Percentiles rank a stretch among this genome's conserved stretches.
Conservation (phyloP, 2,329 filamentous ascomycete species). For the Colletotrichum musae region DNA sequence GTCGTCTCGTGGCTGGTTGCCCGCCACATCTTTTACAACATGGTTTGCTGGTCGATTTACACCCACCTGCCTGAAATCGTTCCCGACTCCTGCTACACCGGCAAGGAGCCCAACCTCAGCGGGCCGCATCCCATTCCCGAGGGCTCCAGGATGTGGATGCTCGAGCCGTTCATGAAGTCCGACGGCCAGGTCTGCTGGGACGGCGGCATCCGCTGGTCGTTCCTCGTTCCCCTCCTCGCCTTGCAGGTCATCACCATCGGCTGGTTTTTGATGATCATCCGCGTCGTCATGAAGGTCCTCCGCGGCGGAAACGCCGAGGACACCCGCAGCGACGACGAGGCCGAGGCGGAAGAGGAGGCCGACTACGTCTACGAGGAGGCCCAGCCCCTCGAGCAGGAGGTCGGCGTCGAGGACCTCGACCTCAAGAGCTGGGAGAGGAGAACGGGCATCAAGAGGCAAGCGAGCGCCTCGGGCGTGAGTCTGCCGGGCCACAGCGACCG, state of each 20-base stretch:
- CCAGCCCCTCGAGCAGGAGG: slow-evolving; percentile 78
- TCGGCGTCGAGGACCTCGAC: slow-evolving; percentile 80
- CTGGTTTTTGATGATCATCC: slow-evolving; percentile 92
- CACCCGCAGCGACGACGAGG: slow-evolving; percentile 88
- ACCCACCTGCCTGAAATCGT: slow-evolving; percentile 74
- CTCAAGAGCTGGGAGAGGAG: slow-evolving; percentile 75
- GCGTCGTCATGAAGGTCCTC: slow-evolving; percentile 85
- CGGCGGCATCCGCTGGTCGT: slow-evolving; percentile 79
- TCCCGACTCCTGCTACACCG: slow-evolving; percentile 79
- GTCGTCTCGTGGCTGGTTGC: slow-evolving; percentile 87
- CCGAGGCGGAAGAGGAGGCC: slow-evolving; percentile 75
- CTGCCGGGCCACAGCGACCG: slow-evolving; percentile 80
- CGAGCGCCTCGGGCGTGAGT: slow-evolving; percentile 72
- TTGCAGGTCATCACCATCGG: slow-evolving; percentile 85
- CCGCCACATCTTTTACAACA: slow-evolving; percentile 85
- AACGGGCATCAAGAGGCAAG: slow-evolving; percentile 67
- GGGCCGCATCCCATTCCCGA: slow-evolving; percentile 67
- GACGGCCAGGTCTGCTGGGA: slow-evolving; percentile 87
- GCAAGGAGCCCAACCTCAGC: slow-evolving; percentile 66
- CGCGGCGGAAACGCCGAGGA: slow-evolving; percentile 86
- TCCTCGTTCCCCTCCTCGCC: slow-evolving; percentile 81
- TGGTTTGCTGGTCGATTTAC: slow-evolving; percentile 87
- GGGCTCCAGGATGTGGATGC: slow-evolving; percentile 71
- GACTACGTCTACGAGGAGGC: slow-evolving; percentile 70
- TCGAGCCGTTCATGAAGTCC: slow-evolving; percentile 81